Conservation (phyloP, 2,329 filamentous ascomycete genomes). For the Epichloe amarillans region DNA sequence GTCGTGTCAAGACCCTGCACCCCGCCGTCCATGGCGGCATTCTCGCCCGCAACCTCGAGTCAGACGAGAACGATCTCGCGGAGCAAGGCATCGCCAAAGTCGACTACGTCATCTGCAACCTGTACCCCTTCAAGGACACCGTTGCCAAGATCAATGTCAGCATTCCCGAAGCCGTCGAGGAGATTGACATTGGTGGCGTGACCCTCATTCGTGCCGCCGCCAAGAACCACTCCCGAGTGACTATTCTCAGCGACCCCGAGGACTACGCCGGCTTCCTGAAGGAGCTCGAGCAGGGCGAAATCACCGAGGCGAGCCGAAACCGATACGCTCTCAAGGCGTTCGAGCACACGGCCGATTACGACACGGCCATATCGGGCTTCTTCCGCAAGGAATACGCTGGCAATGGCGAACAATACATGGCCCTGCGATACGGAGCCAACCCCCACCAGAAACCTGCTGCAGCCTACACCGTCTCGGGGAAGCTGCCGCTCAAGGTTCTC, state of each 20-base stretch:
- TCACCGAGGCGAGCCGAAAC: slow-evolving; percentile 75
- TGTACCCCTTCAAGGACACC: slow-evolving; percentile 98
- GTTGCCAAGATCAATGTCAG: slow-evolving; percentile 95
- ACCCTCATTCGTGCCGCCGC: slow-evolving; percentile 91
- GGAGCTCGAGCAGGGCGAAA: slow-evolving; percentile 76
- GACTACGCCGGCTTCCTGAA: slow-evolving; percentile 92
- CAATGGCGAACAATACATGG: slow-evolving; percentile 67
- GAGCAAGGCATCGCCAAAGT: slow-evolving; percentile 93
- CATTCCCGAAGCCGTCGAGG: slow-evolving; percentile 90
- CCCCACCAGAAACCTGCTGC: slow-evolving; percentile 96
- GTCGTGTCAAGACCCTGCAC: slow-evolving; percentile 80
- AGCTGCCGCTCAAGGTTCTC: slow-evolving; percentile 89
- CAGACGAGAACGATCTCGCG: slow-evolving; percentile 91
- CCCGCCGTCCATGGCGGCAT: slow-evolving; percentile 86
- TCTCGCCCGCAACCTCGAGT: slow-evolving; percentile 83
- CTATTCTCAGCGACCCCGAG: slow-evolving; percentile 83
- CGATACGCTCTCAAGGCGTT: slow-evolving; percentile 94
- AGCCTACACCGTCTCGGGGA: slow-evolving; percentile 57
- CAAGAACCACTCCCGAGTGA: slow-evolving; percentile 94
- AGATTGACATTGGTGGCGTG: slow-evolving; percentile 97
- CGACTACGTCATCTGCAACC: slow-evolving; percentile 93
- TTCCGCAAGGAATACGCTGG: slow-evolving; percentile 95
- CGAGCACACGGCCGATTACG: slow-evolving; percentile 95
- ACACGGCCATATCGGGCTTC: slow-evolving; percentile 86
- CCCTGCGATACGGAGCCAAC: slow-evolving; percentile 90